Base-by-base conservation (phyloP, 257 asterid genomes). In the Leonotis leonurus region DNA sequence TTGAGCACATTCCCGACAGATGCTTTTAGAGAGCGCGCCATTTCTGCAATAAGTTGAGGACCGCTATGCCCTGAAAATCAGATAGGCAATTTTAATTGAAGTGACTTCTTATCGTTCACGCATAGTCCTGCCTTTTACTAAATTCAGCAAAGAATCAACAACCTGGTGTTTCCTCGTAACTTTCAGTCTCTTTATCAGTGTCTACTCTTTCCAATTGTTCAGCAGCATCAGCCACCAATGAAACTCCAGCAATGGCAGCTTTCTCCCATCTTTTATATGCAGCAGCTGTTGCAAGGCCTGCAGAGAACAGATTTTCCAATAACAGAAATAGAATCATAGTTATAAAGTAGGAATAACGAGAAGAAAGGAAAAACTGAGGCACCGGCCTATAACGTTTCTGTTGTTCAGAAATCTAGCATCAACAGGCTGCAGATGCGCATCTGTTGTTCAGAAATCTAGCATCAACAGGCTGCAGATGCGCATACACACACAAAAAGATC, bases 151-250 rank as follows among this genome's bases (percentile, higher is more conserved):
- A 49, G 46, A 10, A 11, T 52, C 25, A 3, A 29, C 71, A 72
- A 87, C 97, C 89, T 66, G 75, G 82, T 18, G 44, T 65, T 70
- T 82, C 90, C 71, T 62, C 85, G 58, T 70, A 74, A 60, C 59
- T 62, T 40, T 68, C 95, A 60, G 54, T 75, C 56, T 80, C 95
- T 73, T 83, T 85, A 72, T 80, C 89, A 18, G 84, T 78, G 70
- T 80, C 62, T 65, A 83, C 80, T 54, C 96, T 78, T 72, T 93
- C 99, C 84, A 93, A 82, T 73, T 90, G 97, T 74, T 87, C 99
- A 20, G 99, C 99, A 70, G 99, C 99, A 80, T 85, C 97, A 70
- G 99, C 99, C 65, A 93, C 99, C 83, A 93, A 80, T 20, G 97
- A 89, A 50, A 93, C 99, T 63, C 97, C 99, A 57, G 99, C 97